Base-by-base conservation (phyloP, 2,329 filamentous ascomycete genomes). In the Huntiella bhutanensis region DNA sequence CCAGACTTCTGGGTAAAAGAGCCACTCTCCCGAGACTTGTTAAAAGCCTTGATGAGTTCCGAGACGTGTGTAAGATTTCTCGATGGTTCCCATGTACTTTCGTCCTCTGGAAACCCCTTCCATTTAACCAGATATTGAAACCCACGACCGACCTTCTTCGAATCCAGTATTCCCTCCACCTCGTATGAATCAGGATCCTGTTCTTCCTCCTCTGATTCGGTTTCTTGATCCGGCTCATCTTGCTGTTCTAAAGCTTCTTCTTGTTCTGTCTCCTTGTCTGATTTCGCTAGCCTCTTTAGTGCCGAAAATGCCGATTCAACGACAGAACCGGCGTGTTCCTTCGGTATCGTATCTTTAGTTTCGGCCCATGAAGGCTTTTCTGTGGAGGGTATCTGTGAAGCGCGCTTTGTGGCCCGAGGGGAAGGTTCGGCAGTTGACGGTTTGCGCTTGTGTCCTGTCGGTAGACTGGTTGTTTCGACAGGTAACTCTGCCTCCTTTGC, bases 41-140 rank as follows among this genome's bases (percentile, higher is more conserved):
- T 12, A 48, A 62, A 69, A 2, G 53, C 56, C 7, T 54, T 53
- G 32, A 71, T 52, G 1, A 64, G 51, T 2, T 53, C 52, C 7
- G 51, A 47, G 46, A 67, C 69, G 2, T 65, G 60, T 0, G 43
- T 45, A 13, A 74, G 53, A 47, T 71, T 65, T 13, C 48, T 54
- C 53, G 60, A 64, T 1, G 68, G 68, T 58, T 73, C 71, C 72
- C 71, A 75, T 0, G 69, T 73, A 49, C 66, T 71, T 1, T 68
- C 54, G 13, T 59, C 56, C 1, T 53, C 51, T 0, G 59, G 43
- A 46, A 62, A 74, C 0, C 66, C 67, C 52, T 65, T 63, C 72
- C 71, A 75, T 55, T 74, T 71, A 45, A 76, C 63, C 3, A 59
- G 51, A 54, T 69, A 75, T 53, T 64, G 55, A 51, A 62, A 58